These are phyloP conservation scores for Phaffia australis DNA, from an alignment of 768 basidiomycete genomes.

Conservation along the genomic window DNA sequence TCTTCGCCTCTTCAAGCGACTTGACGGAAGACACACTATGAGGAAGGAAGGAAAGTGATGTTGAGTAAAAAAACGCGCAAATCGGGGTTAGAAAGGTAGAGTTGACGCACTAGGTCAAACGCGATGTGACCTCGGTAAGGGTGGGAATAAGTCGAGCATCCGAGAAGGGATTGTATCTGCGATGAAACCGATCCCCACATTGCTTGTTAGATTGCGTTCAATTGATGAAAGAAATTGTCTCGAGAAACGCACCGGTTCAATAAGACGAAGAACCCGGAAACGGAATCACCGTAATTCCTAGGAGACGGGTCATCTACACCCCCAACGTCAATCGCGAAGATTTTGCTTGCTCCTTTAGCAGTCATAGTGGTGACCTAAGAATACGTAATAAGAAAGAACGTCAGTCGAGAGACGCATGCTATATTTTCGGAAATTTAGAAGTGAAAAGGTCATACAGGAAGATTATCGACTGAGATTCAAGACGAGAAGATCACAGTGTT, in stretches of 20 bases:
- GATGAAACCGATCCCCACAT: neutral
- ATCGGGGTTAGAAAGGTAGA: neutral
- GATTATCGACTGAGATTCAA: constrained; percentile 58
- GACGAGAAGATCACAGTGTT: constrained; percentile 19
- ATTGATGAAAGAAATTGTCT: neutral
- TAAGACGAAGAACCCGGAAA: constrained; percentile 93
- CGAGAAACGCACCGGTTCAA: constrained; percentile 57
- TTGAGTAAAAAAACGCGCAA: neutral
- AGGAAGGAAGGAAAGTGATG: neutral
- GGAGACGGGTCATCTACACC: constrained; percentile 95
- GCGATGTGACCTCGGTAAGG: constrained; percentile 85
- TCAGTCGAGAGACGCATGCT: neutral
- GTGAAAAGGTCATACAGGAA: constrained; percentile 52
- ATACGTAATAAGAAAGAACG: neutral
- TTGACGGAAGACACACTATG: constrained; percentile 85
- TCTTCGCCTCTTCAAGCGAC: constrained; percentile 91
- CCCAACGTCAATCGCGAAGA: constrained; percentile 80
- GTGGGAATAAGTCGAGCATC: constrained; percentile 61
- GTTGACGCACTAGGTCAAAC: constrained; percentile 76
- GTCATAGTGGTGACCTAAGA: constrained; percentile 80
- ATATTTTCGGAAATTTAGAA: neutral
- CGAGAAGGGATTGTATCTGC: constrained; percentile 38
- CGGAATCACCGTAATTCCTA: constrained; percentile 81
- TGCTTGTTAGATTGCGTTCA: neutral
- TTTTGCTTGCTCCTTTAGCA: constrained; percentile 73